A percentile compares a stretch with the other conserved stretches of the same genome.
These are phyloP conservation scores for Tagetes patula DNA, from an alignment of 129 eudicot species.

Conservation along the genomic window DNA sequence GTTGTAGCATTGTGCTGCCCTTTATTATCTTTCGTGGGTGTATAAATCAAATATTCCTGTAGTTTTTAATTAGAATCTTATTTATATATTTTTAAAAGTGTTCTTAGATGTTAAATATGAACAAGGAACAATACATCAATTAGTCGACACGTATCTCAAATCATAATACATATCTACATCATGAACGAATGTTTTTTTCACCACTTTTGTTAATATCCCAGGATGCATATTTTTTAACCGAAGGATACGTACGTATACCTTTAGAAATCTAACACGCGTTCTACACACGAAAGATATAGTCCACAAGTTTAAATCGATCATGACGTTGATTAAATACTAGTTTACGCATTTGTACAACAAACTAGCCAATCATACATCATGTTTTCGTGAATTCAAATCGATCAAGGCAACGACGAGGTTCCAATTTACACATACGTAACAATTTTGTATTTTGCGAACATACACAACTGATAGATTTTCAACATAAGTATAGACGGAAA, in stretches of 20 bases:
- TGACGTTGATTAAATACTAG: background rate
- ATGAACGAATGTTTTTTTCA: constrained; percentile 11
- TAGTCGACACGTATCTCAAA: background rate
- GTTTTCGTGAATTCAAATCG: too few species aligned
- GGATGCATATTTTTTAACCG: background rate
- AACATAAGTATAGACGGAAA: too few species aligned
- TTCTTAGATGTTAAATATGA: background rate
- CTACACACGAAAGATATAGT: constrained; percentile 17
- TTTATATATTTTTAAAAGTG: background rate
- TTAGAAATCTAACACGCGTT: constrained; percentile 20
- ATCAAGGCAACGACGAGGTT: too few species aligned
- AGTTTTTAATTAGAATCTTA: background rate
- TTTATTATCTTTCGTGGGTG: background rate
- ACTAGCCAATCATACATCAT: background rate
- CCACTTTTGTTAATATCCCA: constrained; percentile 15
- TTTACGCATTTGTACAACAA: background rate
- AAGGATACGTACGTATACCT: background rate
- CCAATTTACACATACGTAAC: too few species aligned
- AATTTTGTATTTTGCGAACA: too few species aligned
- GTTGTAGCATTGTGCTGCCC: background rate
- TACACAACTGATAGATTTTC: too few species aligned
- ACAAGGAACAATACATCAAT: background rate
- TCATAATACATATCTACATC: background rate
- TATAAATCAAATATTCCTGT: background rate
- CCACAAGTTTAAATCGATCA: background rate